Conservation (phyloP, 768 basidiomycete species). For the Trametes coccinea region DNA sequence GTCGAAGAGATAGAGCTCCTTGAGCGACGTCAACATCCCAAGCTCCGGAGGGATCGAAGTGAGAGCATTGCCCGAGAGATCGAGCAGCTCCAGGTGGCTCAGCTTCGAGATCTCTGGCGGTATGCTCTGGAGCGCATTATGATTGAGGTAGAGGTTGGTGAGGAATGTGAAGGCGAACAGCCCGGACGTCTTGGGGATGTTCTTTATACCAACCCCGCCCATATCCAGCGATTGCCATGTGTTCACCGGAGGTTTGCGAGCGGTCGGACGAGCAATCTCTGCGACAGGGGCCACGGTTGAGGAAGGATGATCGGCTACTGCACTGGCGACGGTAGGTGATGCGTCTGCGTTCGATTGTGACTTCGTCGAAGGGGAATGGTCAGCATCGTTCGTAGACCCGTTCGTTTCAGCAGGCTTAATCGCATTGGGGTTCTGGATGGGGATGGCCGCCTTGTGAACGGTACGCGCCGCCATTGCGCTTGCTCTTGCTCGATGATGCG, state of each 20-base stretch:
- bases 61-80: constrained; percentile 88
- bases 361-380: constrained; percentile 23
- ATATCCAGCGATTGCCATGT: constrained; percentile 93
- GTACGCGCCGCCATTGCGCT: constrained; percentile 92
- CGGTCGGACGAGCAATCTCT: constrained; percentile 64
- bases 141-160: constrained; percentile 93
- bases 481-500: constrained; percentile 94
- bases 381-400: constrained; percentile 31
- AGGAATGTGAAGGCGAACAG: constrained; percentile 91
- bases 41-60: constrained; percentile 78
- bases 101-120: constrained; percentile 84
- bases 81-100: constrained; percentile 83
- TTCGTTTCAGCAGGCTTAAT: constrained; percentile 49
- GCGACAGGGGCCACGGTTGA: constrained; percentile 74
- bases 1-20: constrained; percentile 94
- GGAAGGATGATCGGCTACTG: constrained; percentile 63
- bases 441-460: constrained; percentile 82
- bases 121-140: constrained; percentile 78
- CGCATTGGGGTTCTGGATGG: constrained; percentile 88
- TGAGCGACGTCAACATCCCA: constrained; percentile 85
- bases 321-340: constrained; percentile 37
- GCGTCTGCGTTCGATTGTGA: constrained; percentile 29
- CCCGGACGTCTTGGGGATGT: constrained; percentile 73
- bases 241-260: constrained; percentile 66
- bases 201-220: constrained; percentile 94